A percentile compares a stretch with the other conserved stretches of the same genome.
These are phyloP conservation scores for Arthrobotrys megalospora DNA, from an alignment of 2,329 filamentous ascomycete genomes.

Conservation along the genomic window DNA sequence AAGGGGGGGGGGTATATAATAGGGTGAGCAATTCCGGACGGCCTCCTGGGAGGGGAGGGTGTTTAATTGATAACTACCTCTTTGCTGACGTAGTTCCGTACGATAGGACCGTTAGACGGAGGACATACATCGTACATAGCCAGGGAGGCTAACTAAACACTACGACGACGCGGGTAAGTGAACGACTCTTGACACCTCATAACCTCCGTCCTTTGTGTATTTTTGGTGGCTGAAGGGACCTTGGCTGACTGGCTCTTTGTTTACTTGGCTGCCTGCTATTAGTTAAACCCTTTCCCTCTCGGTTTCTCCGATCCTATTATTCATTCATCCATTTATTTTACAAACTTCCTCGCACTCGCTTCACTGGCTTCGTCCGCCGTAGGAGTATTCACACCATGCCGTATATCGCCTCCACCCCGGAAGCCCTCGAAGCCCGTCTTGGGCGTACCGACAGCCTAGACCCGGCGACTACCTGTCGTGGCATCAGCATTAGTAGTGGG, in stretches of 20 bases:
- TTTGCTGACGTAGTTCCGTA: conserved; percentile 29
- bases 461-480: conserved; percentile 86
- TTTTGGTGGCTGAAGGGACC: conserved; percentile 15
- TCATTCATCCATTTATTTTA: conserved; percentile 9
- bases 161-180: conserved; percentile 16
- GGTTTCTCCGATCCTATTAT: conserved; percentile 2
- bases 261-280: conserved; percentile 23
- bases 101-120: conserved; percentile 29
- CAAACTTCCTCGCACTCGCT: conserved; percentile 1
- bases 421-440: conserved; percentile 72
- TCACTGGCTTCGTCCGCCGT: neutral
- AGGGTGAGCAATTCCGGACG: conserved; percentile 7
- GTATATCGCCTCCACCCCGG: conserved; percentile 81
- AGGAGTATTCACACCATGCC: conserved; percentile 70
- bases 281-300: conserved; percentile 28
- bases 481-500: conserved; percentile 82
- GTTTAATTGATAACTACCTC: conserved; percentile 22
- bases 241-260: conserved; percentile 28
- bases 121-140: conserved; percentile 7
- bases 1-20: conserved; percentile 18
- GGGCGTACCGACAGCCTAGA: conserved; percentile 87
- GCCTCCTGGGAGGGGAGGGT: conserved; percentile 4
- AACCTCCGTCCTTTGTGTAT: conserved; percentile 22
- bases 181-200: conserved; percentile 25
- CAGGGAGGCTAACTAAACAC: neutral